A percentile compares a stretch with the other conserved stretches of the same genome.
These are phyloP conservation scores for Willaertia magna DNA, from an alignment of 208 protist species.

Conservation along the genomic window DNA sequence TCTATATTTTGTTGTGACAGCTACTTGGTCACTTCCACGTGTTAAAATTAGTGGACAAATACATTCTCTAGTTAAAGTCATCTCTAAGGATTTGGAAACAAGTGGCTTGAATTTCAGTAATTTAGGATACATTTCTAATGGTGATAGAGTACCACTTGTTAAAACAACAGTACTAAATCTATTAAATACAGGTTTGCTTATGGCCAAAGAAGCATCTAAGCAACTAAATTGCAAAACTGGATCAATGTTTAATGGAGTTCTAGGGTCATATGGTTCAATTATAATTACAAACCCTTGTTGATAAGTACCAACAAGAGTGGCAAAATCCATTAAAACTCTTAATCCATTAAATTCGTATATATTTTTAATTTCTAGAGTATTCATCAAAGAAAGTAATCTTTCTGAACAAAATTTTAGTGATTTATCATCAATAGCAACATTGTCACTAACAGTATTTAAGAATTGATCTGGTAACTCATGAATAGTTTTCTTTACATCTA, in stretches of 20 bases:
- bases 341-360: slow-evolving; percentile 66
- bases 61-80: slow-evolving; percentile 83
- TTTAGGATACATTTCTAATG: slow-evolving; percentile 97
- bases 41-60: slow-evolving; percentile 82
- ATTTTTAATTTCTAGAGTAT: neutral
- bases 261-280: slow-evolving; percentile 86
- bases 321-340: slow-evolving; percentile 22
- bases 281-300: slow-evolving; percentile 56
- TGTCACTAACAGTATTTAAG: neutral
- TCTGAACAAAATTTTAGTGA: slow-evolving; percentile 3
- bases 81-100: slow-evolving; percentile 73
- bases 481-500: neutral
- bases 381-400: neutral
- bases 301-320: slow-evolving; percentile 5
- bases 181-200: slow-evolving; percentile 77
- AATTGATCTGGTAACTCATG: neutral
- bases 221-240: slow-evolving; percentile 65
- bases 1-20: slow-evolving; percentile 5
- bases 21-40: slow-evolving; percentile 53
- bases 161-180: slow-evolving; percentile 88
- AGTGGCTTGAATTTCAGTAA: slow-evolving; percentile 89
- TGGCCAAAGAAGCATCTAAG: slow-evolving; percentile 90
- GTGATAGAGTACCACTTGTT: slow-evolving; percentile 90
- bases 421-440: neutral
- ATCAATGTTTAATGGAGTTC: slow-evolving; percentile 57